Percentiles rank a stretch among this genome's conserved stretches.
Conservation (phyloP, 1,284 basidiomycete genomes). For the Sporisorium reilianum region DNA sequence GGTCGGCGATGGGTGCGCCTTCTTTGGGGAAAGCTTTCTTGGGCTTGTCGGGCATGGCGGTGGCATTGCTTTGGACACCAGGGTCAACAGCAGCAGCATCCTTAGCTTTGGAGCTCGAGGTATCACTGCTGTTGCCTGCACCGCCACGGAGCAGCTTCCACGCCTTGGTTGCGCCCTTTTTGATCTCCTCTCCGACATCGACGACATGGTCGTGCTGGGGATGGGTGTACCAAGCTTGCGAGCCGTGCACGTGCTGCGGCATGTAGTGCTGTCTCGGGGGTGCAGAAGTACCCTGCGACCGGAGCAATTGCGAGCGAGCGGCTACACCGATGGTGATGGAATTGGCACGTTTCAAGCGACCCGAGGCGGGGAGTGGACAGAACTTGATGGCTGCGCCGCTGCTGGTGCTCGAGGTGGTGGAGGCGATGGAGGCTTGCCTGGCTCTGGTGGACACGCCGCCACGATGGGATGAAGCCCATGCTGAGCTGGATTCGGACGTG, state of each 20-base stretch:
- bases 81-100: not conserved
- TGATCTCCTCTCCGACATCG: constrained; percentile 60
- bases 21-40: constrained; percentile 50
- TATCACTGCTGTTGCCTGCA: constrained; percentile 21
- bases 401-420: constrained; percentile 36
- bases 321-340: constrained; percentile 66
- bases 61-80: not conserved
- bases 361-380: constrained; percentile 57
- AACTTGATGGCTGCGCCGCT: constrained; percentile 59
- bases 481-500: constrained; percentile 31
- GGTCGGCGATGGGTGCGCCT: constrained; percentile 41
- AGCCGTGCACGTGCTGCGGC: constrained; percentile 46
- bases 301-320: constrained; percentile 61
- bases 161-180: constrained; percentile 52
- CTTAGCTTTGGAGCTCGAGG: constrained; percentile 7
- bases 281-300: constrained; percentile 56
- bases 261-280: constrained; percentile 27
- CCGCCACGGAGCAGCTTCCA: constrained; percentile 55
- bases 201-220: constrained; percentile 43
- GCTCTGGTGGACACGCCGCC: constrained; percentile 18
- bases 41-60: constrained; percentile 22
- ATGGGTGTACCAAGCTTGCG: constrained; percentile 43
- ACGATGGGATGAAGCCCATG: constrained; percentile 18
- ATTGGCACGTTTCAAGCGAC: constrained; percentile 61
- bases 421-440: constrained; percentile 30